Percentiles rank a stretch among this genome's conserved stretches.
These are phyloP conservation scores for Brassica juncea DNA, from an alignment of 345 rosid genomes.

Conservation along the genomic window DNA sequence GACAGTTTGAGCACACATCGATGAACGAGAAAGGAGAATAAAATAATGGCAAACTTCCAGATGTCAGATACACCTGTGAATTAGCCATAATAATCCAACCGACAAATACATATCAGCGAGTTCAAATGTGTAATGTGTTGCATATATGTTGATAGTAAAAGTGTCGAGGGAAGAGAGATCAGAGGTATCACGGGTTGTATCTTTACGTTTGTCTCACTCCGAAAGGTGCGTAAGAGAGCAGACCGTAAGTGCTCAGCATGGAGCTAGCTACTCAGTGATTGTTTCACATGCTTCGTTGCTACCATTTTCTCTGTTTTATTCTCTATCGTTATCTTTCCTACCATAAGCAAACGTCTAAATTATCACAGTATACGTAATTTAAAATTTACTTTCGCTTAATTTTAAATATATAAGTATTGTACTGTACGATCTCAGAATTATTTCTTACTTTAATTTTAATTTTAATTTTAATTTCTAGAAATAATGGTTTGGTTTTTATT, in stretches of 20 bases:
- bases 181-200: slow-evolving; percentile 37
- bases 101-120: slow-evolving; percentile 17
- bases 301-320: slow-evolving; percentile 35
- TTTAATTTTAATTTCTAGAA: not conserved
- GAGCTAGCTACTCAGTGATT: not conserved
- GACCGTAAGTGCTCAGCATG: slow-evolving; percentile 25
- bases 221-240: slow-evolving; percentile 35
- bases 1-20: slow-evolving; percentile 19
- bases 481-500: too few species aligned
- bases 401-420: not conserved
- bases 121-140: slow-evolving; percentile 13
- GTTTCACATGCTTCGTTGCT: slow-evolving; percentile 32
- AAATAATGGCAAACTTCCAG: slow-evolving; percentile 38
- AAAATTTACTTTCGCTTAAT: not conserved
- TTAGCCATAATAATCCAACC: slow-evolving; percentile 12
- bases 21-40: slow-evolving; percentile 29
- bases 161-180: slow-evolving; percentile 8
- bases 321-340: slow-evolving; percentile 17
- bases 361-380: not conserved
- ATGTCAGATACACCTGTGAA: slow-evolving; percentile 33
- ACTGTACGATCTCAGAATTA: not conserved
- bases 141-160: not conserved
- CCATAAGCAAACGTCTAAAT: not conserved
- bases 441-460: not conserved
- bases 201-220: slow-evolving; percentile 33